A percentile compares a stretch with the other conserved stretches of the same genome.
phyloP scores from a whole-genome alignment of 2,329 filamentous ascomycete genomes.

The Hypoxylon sp. region DNA sequence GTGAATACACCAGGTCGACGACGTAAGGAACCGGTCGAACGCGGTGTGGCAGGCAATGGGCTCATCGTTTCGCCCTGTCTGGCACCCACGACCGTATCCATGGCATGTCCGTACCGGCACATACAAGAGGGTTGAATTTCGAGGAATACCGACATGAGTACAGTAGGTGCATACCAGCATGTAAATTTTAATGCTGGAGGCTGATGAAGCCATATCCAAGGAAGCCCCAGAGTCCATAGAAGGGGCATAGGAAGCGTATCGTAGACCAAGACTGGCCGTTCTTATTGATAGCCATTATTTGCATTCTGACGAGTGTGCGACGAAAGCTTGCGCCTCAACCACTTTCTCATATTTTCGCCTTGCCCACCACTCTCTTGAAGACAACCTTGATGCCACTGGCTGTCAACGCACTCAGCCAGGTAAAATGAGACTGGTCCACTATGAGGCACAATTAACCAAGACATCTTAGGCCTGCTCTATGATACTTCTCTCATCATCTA shows the following conservation, averaged over 20 bases:
- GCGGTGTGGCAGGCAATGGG: conserved; percentile 12
- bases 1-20: conserved; percentile 41
- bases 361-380: conserved; percentile 29
- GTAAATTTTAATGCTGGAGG: too few species aligned
- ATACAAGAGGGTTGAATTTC: too few species aligned
- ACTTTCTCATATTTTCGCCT: conserved; percentile 31
- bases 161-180: too few species aligned
- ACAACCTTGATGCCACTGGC: conserved; percentile 23
- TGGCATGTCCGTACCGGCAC: too few species aligned
- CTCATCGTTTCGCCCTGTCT: conserved; percentile 3
- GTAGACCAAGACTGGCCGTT: background rate
- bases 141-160: too few species aligned
- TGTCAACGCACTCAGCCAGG: conserved; percentile 27
- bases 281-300: background rate
- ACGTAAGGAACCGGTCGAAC: conserved; percentile 16
- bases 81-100: too few species aligned
- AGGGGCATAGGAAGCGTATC: too few species aligned
- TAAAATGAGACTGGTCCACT: conserved; percentile 32
- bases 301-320: background rate
- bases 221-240: too few species aligned
- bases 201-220: too few species aligned
- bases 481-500: too few species aligned
- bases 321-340: conserved; percentile 7
- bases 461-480: background rate
- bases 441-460: too few species aligned